Conservation (phyloP, 225 moss, liverwort and hornwort species). For the Ulota crispa region DNA sequence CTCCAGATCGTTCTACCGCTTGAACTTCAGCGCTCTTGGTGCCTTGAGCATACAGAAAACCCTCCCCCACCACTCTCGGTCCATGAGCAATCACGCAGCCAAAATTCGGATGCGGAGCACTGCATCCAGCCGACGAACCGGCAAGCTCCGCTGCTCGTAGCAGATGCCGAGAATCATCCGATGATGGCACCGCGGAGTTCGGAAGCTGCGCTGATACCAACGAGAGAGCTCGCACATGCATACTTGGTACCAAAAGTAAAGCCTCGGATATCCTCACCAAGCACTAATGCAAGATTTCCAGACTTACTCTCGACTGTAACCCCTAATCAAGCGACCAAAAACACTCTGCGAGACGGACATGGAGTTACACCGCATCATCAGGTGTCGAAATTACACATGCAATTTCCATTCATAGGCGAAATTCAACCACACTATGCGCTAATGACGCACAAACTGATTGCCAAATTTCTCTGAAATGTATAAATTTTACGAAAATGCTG, state of each 20-base stretch:
- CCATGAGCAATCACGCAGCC: conserved; percentile 92
- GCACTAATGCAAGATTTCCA: conserved; percentile 14
- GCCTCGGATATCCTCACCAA: background rate
- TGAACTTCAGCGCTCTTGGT: conserved; percentile 88
- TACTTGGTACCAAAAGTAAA: conserved; percentile 25
- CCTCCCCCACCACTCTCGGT: conserved; percentile 78
- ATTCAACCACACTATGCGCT: background rate
- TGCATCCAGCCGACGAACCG: conserved; percentile 74
- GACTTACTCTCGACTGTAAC: background rate
- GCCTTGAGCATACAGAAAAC: conserved; percentile 83
- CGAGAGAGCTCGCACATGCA: conserved; percentile 46
- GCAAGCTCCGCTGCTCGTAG: conserved; percentile 81
- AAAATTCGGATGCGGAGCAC: conserved; percentile 91
- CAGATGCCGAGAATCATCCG: conserved; percentile 53
- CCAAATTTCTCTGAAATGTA: background rate
- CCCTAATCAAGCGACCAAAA: conserved; percentile 7
- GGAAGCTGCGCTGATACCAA: conserved; percentile 39
- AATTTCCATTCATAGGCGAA: background rate
- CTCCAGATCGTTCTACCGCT: conserved; percentile 77
- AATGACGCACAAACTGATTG: background rate
- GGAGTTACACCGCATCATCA: background rate
- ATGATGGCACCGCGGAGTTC: conserved; percentile 1
- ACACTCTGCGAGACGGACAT: background rate
- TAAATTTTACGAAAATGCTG: background rate
- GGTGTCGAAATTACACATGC: background rate